Conservation (phyloP, 768 basidiomycete species). For the Leccinum sublutescens region DNA sequence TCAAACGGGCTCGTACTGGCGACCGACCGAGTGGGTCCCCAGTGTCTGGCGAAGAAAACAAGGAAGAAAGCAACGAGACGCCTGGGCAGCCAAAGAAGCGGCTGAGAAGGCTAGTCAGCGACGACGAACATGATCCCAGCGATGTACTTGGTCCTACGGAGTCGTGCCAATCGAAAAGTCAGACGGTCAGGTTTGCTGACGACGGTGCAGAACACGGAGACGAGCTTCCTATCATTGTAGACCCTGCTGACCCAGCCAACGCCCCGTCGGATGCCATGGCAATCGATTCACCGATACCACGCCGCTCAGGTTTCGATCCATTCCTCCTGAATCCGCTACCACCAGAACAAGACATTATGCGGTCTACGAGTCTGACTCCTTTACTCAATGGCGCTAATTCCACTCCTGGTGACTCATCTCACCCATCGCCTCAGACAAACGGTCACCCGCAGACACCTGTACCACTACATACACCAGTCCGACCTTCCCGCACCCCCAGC, state of each 20-base stretch:
- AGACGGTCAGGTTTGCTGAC: conserved; percentile 53
- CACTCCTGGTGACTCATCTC: background rate
- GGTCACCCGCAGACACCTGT: conserved; percentile 12
- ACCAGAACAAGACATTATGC: conserved; percentile 29
- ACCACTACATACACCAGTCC: background rate
- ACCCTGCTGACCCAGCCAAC: background rate
- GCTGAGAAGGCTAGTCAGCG: conserved; percentile 42
- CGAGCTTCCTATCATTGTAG: conserved; percentile 14
- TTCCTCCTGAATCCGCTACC: conserved; percentile 53
- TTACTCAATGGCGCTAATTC: conserved; percentile 24
- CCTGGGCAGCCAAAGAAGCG: conserved; percentile 52
- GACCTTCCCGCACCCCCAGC: conserved; percentile 8
- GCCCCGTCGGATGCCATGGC: conserved; percentile 31
- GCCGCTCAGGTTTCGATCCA: conserved; percentile 47
- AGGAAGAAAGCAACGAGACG: conserved; percentile 38
- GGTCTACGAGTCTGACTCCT: conserved; percentile 22
- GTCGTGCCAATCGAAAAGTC: conserved; percentile 34
- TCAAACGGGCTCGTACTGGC: conserved; percentile 69
- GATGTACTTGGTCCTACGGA: conserved; percentile 34
- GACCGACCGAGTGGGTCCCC: conserved; percentile 50
- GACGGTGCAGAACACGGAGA: conserved; percentile 21
- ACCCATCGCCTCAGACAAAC: conserved; percentile 12
- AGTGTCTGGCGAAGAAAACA: conserved; percentile 46
- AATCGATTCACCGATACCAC: conserved; percentile 36
- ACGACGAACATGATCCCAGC: conserved; percentile 49